Percentiles rank a stretch among this genome's conserved stretches.
These are phyloP conservation scores for Crithidia acanthocephali DNA, from an alignment of 208 protist genomes.

Conservation along the genomic window DNA sequence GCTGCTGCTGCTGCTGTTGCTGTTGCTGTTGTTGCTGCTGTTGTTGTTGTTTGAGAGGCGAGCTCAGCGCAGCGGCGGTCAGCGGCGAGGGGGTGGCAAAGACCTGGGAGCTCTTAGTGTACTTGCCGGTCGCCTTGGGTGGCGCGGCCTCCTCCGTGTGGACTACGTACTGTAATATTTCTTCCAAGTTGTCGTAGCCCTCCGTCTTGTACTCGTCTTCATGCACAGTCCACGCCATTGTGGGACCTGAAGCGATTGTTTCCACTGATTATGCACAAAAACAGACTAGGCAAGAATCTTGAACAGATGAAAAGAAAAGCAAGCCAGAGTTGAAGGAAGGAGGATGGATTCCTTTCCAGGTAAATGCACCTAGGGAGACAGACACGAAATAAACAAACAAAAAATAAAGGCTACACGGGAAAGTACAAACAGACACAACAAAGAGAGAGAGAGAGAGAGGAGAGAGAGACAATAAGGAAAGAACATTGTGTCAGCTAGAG, in stretches of 20 bases:
- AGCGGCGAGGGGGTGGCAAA: constrained; percentile 57
- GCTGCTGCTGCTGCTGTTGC: constrained; percentile 37
- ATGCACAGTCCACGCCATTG: constrained; percentile 86
- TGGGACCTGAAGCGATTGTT: background rate
- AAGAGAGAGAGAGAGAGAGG: background rate
- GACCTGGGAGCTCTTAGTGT: constrained; percentile 82
- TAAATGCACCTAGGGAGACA: too few species aligned
- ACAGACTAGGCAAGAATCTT: background rate
- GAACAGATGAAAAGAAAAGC: constrained; percentile 1
- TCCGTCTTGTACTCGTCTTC: constrained; percentile 78
- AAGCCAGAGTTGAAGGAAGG: background rate
- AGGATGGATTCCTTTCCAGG: too few species aligned
- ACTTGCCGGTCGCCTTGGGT: constrained; percentile 52
- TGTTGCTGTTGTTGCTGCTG: constrained; percentile 39
- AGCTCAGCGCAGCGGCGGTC: constrained; percentile 40
- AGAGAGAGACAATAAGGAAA: background rate
- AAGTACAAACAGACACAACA: background rate
- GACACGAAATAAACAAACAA: too few species aligned
- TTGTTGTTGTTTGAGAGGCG: constrained; percentile 44
- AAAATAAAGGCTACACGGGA: too few species aligned
- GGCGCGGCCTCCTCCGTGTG: constrained; percentile 41
- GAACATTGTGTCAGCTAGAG: background rate
- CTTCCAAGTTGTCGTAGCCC: constrained; percentile 52
- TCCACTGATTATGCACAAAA: background rate
- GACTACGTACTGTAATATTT: constrained; percentile 47